Conservation (phyloP, 2,329 filamentous ascomycete genomes). For the Trichoderma breve region DNA sequence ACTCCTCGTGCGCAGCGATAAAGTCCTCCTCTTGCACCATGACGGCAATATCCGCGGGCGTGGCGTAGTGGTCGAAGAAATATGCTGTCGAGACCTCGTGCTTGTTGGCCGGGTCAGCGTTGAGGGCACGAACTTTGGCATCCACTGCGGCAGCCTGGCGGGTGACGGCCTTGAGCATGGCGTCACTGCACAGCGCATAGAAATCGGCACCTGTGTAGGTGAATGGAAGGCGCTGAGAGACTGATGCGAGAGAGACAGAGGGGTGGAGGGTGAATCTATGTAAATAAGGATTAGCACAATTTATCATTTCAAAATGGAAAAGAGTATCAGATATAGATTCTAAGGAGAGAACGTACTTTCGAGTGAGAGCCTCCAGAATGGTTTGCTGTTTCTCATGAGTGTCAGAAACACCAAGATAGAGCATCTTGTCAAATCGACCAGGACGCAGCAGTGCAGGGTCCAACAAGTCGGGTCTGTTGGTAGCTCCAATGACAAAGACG, state of each 20-base stretch:
- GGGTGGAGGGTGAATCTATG: slow-evolving; percentile 79
- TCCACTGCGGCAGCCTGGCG: slow-evolving; percentile 83
- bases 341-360: slow-evolving; percentile 64
- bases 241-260: slow-evolving; percentile 67
- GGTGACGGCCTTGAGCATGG: slow-evolving; percentile 98
- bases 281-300: background rate
- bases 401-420: slow-evolving; percentile 93
- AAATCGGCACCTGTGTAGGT: slow-evolving; percentile 98
- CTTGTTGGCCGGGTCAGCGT: slow-evolving; percentile 42
- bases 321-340: too few species aligned
- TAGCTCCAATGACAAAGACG: slow-evolving; percentile 95
- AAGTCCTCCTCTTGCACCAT: slow-evolving; percentile 91
- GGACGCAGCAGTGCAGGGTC: slow-evolving; percentile 87
- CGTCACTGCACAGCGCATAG: slow-evolving; percentile 94
- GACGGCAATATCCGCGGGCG: slow-evolving; percentile 77
- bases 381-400: slow-evolving; percentile 95
- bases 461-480: slow-evolving; percentile 88
- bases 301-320: background rate
- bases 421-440: slow-evolving; percentile 96
- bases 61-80: slow-evolving; percentile 92
- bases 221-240: slow-evolving; percentile 79
- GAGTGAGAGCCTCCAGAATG: slow-evolving; percentile 88
- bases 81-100: slow-evolving; percentile 75
- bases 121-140: slow-evolving; percentile 72
- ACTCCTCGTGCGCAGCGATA: slow-evolving; percentile 71